phyloP scores from a whole-genome alignment of 2,329 filamentous ascomycete species.

The Arthrinium puccinioides region DNA sequence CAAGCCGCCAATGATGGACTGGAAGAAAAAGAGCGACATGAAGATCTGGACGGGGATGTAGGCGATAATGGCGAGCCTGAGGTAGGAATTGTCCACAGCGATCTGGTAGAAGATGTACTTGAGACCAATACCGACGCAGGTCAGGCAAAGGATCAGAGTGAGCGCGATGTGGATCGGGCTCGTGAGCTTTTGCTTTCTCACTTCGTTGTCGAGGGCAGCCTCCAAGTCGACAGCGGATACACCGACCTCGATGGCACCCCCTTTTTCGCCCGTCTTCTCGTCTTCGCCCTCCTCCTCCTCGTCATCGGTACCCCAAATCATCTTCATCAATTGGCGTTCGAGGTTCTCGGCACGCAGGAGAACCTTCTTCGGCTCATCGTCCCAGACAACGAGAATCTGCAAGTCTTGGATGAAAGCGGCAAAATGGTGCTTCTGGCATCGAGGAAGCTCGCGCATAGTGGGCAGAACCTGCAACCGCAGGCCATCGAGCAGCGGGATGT shows the following conservation, averaged over 20 bases:
- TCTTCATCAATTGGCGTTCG: conserved; percentile 45
- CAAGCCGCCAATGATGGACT: conserved; percentile 39
- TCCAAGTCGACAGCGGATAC: conserved; percentile 35
- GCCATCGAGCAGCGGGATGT: conserved; percentile 50
- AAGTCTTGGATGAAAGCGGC: conserved; percentile 56
- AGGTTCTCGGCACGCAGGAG: conserved; percentile 43
- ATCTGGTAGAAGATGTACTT: conserved; percentile 47
- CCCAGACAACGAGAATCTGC: conserved; percentile 56
- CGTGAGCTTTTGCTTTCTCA: conserved; percentile 44
- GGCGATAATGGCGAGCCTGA: conserved; percentile 45
- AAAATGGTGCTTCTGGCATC: conserved; percentile 58
- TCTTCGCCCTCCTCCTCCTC: conserved; percentile 34
- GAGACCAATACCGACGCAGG: conserved; percentile 50
- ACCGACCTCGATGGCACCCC: conserved; percentile 24
- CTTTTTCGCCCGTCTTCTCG: conserved; percentile 26
- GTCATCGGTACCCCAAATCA: conserved; percentile 46
- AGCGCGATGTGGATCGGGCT: conserved; percentile 45
- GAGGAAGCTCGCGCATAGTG: conserved; percentile 46
- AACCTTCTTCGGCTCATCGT: conserved; percentile 51
- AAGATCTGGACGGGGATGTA: conserved; percentile 49
- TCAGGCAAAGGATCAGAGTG: conserved; percentile 44
- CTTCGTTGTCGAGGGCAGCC: conserved; percentile 30
- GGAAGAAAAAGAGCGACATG: conserved; percentile 44
- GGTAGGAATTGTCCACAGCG: conserved; percentile 42
- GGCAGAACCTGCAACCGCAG: conserved; percentile 56